Base-by-base conservation (phyloP, 2,329 filamentous ascomycete species). In the Pyrenophora graminea region DNA sequence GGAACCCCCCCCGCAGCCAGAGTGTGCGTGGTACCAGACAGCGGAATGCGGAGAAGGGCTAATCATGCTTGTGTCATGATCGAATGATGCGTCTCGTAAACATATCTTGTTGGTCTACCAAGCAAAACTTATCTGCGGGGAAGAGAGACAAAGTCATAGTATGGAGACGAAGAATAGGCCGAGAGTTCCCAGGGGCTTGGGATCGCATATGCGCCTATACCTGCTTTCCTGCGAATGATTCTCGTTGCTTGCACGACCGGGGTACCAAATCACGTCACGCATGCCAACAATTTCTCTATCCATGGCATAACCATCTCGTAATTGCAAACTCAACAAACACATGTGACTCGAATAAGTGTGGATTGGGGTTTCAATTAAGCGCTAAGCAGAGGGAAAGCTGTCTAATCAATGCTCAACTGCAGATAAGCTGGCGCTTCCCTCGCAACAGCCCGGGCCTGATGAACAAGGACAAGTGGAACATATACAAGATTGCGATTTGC, bases 401-500 rank as follows among this genome's bases (percentile, higher is more conserved):
- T 67, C 64, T 70, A 66, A 55, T 56, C 56, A 48, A 47, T 37
- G 42, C 45, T 43, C 27, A 45, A 57, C 62, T 67, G 61, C 62
- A 59, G 61, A 67, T 65, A 66, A 63, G 64, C 67, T 65, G 58
- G 49, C 60, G 18, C 40, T 45, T 45, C 39, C 49, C 58, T 50
- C 54, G 41, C 54, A 53, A 36, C 58, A 41, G 42, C 53, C 47
- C 36, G 30, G 33, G 51, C 55, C 50, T 50, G 60, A 59, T 19
- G 41, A 59, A 56, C 60, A 61, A 54, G 50, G 39, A 58, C 53
- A 62, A 61, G 64, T 65, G 64, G 58, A 62, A 61, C 56, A 54
- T 61, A 66, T 70, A 71, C 69, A 71, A 60, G 59, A 65, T 61
- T 67, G 67, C 66, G 58, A 61, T 54, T 64, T 60, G 53, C 56